A percentile compares a stretch with the other conserved stretches of the same genome.
These are phyloP conservation scores for Ceratobasidium sp. DNA, from an alignment of 1,284 basidiomycete species.

Conservation along the genomic window DNA sequence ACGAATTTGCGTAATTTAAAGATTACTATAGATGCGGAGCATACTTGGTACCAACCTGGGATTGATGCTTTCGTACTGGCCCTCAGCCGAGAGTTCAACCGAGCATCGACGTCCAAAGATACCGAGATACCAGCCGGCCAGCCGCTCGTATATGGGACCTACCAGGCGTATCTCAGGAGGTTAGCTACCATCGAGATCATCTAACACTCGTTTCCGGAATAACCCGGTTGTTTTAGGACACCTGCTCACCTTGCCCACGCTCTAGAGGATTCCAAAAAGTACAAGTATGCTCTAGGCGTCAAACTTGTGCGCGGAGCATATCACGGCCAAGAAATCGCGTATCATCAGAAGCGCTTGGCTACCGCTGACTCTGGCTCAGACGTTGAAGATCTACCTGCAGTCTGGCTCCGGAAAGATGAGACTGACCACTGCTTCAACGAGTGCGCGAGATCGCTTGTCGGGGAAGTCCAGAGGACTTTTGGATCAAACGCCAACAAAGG, in stretches of 20 bases:
- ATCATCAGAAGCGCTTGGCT: conserved; percentile 16
- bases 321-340: conserved; percentile 75
- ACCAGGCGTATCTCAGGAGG: conserved; percentile 86
- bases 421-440: conserved; percentile 85
- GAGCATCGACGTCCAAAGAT: conserved; percentile 16
- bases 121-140: conserved; percentile 56
- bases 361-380: not conserved
- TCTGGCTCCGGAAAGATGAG: conserved; percentile 74
- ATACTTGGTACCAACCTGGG: conserved; percentile 85
- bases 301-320: conserved; percentile 97
- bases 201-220: conserved; percentile 5
- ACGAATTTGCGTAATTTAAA: conserved; percentile 51
- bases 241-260: conserved; percentile 73
- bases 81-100: conserved; percentile 81
- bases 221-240: conserved; percentile 60
- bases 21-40: conserved; percentile 85
- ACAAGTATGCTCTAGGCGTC: conserved; percentile 85
- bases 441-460: conserved; percentile 71
- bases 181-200: conserved; percentile 51
- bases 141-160: conserved; percentile 82
- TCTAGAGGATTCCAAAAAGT: conserved; percentile 72
- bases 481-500: conserved; percentile 56
- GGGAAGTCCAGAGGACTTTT: conserved; percentile 62
- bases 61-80: conserved; percentile 81
- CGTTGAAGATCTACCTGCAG: conserved; percentile 62